phyloP scores from a whole-genome alignment of 1,284 basidiomycete genomes.

The Puccinia triticina region DNA sequence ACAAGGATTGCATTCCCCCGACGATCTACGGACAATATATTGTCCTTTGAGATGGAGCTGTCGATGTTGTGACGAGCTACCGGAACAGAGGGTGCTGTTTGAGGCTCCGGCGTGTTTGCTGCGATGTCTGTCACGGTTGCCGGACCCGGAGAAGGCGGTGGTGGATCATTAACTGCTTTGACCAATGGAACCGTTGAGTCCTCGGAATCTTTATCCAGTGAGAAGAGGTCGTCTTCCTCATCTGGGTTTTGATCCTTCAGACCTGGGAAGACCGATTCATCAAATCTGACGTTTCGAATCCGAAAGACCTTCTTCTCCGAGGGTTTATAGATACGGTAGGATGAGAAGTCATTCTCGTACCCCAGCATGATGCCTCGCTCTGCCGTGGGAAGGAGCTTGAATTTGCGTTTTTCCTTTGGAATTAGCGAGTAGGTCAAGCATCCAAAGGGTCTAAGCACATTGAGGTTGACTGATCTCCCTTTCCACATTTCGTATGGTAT shows the following conservation, averaged over 20 bases:
- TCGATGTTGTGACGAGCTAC: not conserved
- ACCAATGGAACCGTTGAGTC: not conserved
- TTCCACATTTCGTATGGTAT: not conserved
- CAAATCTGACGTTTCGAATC: not conserved
- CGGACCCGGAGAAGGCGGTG: too few relatives aligned
- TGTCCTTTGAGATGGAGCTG: not conserved
- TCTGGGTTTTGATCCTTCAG: not conserved
- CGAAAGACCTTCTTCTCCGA: not conserved
- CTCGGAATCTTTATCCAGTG: not conserved
- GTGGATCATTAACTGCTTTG: too few relatives aligned
- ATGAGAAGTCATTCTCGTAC: slow-evolving; percentile 1
- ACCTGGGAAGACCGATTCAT: not conserved
- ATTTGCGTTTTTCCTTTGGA: not conserved
- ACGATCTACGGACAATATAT: not conserved
- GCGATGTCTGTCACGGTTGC: too few relatives aligned
- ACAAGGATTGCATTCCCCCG: not conserved
- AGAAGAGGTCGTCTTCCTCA: too few relatives aligned
- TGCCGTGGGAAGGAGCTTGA: not conserved
- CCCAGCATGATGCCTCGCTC: not conserved
- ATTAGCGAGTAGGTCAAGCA: not conserved
- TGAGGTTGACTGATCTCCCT: not conserved
- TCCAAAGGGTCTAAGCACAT: not conserved
- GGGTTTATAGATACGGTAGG: not conserved
- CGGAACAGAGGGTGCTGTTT: not conserved
- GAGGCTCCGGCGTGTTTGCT: not conserved